Conservation (phyloP, 805 yeast species). For the Pichia cephalocereana region DNA sequence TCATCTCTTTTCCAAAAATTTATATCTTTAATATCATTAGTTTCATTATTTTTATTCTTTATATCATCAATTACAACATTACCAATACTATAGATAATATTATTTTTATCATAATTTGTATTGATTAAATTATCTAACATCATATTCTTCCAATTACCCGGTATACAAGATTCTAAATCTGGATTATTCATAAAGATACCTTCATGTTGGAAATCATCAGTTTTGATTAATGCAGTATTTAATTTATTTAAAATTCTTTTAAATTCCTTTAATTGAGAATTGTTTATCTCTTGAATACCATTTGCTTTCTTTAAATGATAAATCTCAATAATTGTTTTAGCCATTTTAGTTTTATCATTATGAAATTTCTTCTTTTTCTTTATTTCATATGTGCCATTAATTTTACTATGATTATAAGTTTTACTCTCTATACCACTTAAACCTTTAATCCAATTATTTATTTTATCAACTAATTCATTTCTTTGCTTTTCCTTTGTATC, state of each 20-base stretch:
- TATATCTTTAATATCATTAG: neutral
- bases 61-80: slow-evolving; percentile 2
- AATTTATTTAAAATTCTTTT: slow-evolving; percentile 1
- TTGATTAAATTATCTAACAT: slow-evolving; percentile 17
- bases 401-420: neutral
- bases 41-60: neutral
- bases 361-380: neutral
- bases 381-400: neutral
- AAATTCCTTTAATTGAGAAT: neutral
- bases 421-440: neutral
- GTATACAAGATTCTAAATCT: slow-evolving; percentile 22
- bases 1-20: slow-evolving; percentile 11
- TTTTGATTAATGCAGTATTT: slow-evolving; percentile 2
- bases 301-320: neutral
- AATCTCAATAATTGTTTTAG: neutral
- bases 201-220: slow-evolving; percentile 6
- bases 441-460: slow-evolving; percentile 3
- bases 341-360: neutral
- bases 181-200: slow-evolving; percentile 23
- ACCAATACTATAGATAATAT: neutral
- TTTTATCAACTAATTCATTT: slow-evolving; percentile 2
- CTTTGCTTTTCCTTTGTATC: neutral
- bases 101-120: neutral
- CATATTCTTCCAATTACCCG: slow-evolving; percentile 21
- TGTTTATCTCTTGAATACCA: neutral